Evolutionary conservation across 1,284 basidiomycete species (phyloP), one percentile per base, ranked within the genome.

Genomic region (Trichosporon sp.): DNA sequence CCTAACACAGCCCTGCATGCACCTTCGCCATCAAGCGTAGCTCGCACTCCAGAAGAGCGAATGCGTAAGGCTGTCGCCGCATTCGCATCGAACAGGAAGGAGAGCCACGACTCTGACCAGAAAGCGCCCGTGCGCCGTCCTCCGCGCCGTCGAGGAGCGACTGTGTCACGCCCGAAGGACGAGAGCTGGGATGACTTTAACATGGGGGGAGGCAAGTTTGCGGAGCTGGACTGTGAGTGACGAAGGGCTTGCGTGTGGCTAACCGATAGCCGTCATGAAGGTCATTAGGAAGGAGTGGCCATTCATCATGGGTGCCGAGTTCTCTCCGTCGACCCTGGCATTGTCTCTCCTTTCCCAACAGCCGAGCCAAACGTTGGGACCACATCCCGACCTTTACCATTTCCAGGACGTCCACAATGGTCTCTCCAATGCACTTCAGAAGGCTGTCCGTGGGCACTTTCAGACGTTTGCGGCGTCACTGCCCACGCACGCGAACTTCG

Each of bases 251-350:
- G 27, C 29, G 29, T 19, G 14, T 44, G 37, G 8, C 25, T 59
- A 21, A 52, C 27, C 11, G n/a, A 5, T 62, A 93, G 91, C 88
- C 64, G 86, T 96, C 3, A 81, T 98, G 68, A 87, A 90, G 67
- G 86, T 90, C 75, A 90, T 97, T 67, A 87, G 86, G 72, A 88
- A 89, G 69, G 91, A 91, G 64, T 98, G 93, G 92, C 90, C 91
- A 66, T 89, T 91, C 72, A 87, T 95, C 54, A 86, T 90, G 65
- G 87, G 92, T 69, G 86, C 88, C n/a, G 71, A 93, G 90, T 97
- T 96, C 81, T 95, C 95, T 73, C 88, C 89, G 29, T 92, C 95
- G 31, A 90, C 95, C 70, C 84, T 96, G 44, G 92, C 93, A 6
- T 84, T 97, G 25, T 88, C 91, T 71, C 84, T 97, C 4, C 82